phyloP scores from a whole-genome alignment of 352 stramenopile genomes.

The Phytophthora hibernalis region DNA sequence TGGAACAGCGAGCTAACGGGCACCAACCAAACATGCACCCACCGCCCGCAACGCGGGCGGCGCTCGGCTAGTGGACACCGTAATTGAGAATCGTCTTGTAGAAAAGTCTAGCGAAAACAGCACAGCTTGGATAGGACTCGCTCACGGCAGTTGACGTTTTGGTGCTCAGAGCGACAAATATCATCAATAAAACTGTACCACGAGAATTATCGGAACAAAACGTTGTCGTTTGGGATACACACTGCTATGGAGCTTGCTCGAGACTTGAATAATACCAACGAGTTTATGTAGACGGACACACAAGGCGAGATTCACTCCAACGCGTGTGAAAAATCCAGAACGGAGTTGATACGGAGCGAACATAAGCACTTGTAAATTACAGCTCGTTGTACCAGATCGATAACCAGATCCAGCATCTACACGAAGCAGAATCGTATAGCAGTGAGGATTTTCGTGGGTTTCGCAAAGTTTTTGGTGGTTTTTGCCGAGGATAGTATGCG shows the following conservation, averaged over 20 bases:
- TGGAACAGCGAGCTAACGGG: too few relatives aligned
- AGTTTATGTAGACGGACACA: background rate
- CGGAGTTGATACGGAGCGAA: background rate
- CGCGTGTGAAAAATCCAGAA: background rate
- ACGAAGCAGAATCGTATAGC: too few relatives aligned
- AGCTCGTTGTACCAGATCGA: background rate
- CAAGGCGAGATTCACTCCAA: background rate
- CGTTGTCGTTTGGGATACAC: background rate
- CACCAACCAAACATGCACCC: too few relatives aligned
- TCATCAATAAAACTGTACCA: background rate
- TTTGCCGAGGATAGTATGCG: too few relatives aligned
- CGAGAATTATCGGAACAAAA: background rate
- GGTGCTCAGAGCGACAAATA: background rate
- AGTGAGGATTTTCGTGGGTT: too few relatives aligned
- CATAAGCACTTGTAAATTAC: background rate
- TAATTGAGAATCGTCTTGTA: background rate
- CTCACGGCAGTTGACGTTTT: background rate
- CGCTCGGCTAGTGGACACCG: too few relatives aligned
- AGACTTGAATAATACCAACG: too few relatives aligned
- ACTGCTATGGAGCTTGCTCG: background rate
- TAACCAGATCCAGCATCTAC: too few relatives aligned
- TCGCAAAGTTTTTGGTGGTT: too few relatives aligned
- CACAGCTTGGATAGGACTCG: background rate
- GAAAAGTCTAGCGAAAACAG: background rate
- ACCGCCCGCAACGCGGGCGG: too few relatives aligned